phyloP scores from a whole-genome alignment of 2,329 filamentous ascomycete species.

The Colletotrichum siamense region DNA sequence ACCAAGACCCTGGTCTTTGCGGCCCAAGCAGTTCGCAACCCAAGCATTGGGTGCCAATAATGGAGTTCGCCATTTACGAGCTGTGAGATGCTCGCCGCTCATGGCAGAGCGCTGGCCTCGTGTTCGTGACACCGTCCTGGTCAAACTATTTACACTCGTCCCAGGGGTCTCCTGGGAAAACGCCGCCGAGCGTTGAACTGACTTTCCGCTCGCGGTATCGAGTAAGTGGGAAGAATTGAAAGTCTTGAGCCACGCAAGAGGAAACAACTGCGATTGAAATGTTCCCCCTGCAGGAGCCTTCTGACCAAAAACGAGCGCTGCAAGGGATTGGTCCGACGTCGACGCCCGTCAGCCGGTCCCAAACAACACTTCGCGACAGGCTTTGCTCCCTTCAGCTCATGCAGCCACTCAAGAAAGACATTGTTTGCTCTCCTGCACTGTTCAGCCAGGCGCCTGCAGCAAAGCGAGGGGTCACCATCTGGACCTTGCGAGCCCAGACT shows the following conservation, averaged over 20 bases:
- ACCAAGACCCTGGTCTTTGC: slow-evolving; percentile 7
- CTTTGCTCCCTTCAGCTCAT: slow-evolving; percentile 2
- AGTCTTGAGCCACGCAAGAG: neutral
- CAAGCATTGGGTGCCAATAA: slow-evolving; percentile 15
- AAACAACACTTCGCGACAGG: neutral
- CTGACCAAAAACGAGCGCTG: neutral
- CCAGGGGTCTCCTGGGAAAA: neutral
- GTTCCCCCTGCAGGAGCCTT: neutral
- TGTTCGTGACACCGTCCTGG: neutral
- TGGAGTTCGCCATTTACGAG: slow-evolving; percentile 4
- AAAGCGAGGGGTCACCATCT: neutral
- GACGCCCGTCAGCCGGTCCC: neutral
- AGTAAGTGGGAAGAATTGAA: neutral
- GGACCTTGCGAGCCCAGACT: neutral
- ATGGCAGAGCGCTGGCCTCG: neutral
- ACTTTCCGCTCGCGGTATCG: neutral
- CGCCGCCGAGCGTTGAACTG: too few relatives aligned
- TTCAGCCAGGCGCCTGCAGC: neutral
- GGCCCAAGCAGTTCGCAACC: slow-evolving; percentile 13
- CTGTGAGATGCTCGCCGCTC: neutral
- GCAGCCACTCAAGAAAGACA: slow-evolving; percentile 1
- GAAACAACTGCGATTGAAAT: neutral
- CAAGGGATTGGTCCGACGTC: neutral
- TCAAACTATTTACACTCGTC: neutral
- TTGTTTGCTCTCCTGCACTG: neutral